Evolutionary conservation across 2,329 filamentous ascomycete species (phyloP).

Genomic region (Colletotrichum phormii): DNA sequence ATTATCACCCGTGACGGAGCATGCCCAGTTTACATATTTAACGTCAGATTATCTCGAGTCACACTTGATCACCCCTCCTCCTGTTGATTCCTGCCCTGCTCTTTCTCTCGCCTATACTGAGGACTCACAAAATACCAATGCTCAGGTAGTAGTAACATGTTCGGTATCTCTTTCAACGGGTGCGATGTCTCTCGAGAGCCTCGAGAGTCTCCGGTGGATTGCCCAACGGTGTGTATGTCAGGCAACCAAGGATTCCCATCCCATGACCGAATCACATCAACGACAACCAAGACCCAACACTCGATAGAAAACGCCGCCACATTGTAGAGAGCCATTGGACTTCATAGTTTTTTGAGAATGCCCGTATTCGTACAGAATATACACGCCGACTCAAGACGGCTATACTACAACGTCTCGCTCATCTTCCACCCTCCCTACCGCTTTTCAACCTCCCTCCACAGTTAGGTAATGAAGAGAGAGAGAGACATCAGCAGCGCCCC

Average conservation of each 20-base stretch:
- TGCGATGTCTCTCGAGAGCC: neutral
- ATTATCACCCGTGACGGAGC: neutral
- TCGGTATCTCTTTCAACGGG: neutral
- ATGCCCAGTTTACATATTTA: neutral
- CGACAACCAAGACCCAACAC: neutral
- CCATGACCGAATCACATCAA: neutral
- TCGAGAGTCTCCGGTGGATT: neutral
- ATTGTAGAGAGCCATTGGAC: slow-evolving; percentile 9
- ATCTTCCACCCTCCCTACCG: neutral
- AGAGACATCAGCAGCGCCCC: neutral
- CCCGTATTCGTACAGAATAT: slow-evolving; percentile 37
- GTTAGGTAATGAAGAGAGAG: too few species aligned
- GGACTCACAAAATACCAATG: neutral
- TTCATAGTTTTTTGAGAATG: slow-evolving; percentile 31
- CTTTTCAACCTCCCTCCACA: neutral
- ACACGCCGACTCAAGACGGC: slow-evolving; percentile 31
- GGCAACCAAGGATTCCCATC: neutral
- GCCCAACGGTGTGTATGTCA: neutral
- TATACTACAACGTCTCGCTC: neutral
- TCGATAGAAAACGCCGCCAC: neutral
- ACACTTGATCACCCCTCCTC: neutral
- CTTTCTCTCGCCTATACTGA: neutral
- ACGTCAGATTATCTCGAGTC: neutral
- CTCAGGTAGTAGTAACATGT: neutral
- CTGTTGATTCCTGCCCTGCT: neutral